Base-by-base conservation (phyloP, 106 monocot species). In the Vanilla planifolia region DNA sequence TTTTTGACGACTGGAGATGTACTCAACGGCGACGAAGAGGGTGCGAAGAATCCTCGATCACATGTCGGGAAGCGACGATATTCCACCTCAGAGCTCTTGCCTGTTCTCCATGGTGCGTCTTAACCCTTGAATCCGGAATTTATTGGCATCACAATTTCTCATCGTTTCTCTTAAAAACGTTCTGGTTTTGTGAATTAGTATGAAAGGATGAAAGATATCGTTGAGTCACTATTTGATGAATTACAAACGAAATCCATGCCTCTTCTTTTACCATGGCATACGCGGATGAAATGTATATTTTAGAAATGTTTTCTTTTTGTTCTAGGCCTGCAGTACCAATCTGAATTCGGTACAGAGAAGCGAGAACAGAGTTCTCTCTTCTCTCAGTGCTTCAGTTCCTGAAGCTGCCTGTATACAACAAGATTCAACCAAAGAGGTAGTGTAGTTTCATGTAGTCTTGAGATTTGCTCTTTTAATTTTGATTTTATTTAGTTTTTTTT, bases 251-350 rank as follows among this genome's bases (percentile, higher is more conserved):
- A n/a, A n/a, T n/a, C n/a, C n/a, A n/a, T n/a, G n/a, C n/a, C n/a
- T n/a, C n/a, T n/a, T n/a, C n/a, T n/a, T n/a, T n/a, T n/a, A n/a
- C 47, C 20, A 47, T 47, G 17, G 46, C 1, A 17, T 4, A 47
- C 20, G 0, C 17, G 20, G n/a, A 20, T 47, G 19, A 6, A 47
- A 20, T 48, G 13, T 61, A 24, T 25, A 26, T 30, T 45, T 3
- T 10, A 30, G 30, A 55, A 32, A 23, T 6, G 5, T 51, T 33
- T 22, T 27, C 10, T 27, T 30, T 75, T 9, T 20, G 55, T 10
- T 43, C 61, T 55, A 85, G 84, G 79, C 62, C 36, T 85, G 84
- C 39, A 79, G 76, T 46, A 73, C 71, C 65, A 66, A 65, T 21
- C 48, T 73, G 17, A 79, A 67, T 52, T 60, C 61, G 33, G 43